Conservation (phyloP, 306 rosid genomes). For the Betula pendula region DNA sequence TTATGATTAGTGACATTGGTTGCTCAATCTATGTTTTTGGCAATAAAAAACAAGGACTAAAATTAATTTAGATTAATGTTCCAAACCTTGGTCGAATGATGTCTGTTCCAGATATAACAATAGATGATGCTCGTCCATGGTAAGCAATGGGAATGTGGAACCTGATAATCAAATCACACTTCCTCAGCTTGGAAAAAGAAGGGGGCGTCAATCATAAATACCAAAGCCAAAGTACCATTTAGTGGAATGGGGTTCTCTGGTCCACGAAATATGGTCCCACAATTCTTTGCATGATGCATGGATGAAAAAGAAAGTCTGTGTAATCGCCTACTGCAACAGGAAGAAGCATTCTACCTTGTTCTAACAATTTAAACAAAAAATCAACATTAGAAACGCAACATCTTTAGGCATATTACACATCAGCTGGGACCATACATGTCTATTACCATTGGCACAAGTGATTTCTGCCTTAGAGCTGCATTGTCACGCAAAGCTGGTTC, state of each 20-base stretch:
- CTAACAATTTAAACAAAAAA: constrained; percentile 43
- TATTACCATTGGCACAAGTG: constrained; percentile 75
- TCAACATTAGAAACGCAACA: constrained; percentile 18
- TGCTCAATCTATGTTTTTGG: neutral
- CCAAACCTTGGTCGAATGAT: constrained; percentile 78
- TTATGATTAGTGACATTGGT: neutral
- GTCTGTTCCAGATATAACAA: constrained; percentile 88
- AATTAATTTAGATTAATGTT: neutral
- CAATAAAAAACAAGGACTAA: neutral
- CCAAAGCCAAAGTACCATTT: constrained; percentile 55
- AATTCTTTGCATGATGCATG: constrained; percentile 78
- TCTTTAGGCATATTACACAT: constrained; percentile 6
- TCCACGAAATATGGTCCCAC: constrained; percentile 85
- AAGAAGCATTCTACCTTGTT: constrained; percentile 67
- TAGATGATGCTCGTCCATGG: constrained; percentile 95
- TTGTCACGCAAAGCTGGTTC: constrained; percentile 84
- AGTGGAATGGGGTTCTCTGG: constrained; percentile 57
- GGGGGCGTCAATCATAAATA: neutral
- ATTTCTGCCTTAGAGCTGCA: constrained; percentile 59
- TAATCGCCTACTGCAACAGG: constrained; percentile 88
- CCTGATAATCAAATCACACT: constrained; percentile 41
- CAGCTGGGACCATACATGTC: constrained; percentile 11
- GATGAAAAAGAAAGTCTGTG: constrained; percentile 88
- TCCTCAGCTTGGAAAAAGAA: constrained; percentile 6
- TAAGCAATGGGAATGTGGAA: constrained; percentile 90